phyloP scores from a whole-genome alignment of 192 early-diverging fungal genomes.

The Umbelopsis isabellina region DNA sequence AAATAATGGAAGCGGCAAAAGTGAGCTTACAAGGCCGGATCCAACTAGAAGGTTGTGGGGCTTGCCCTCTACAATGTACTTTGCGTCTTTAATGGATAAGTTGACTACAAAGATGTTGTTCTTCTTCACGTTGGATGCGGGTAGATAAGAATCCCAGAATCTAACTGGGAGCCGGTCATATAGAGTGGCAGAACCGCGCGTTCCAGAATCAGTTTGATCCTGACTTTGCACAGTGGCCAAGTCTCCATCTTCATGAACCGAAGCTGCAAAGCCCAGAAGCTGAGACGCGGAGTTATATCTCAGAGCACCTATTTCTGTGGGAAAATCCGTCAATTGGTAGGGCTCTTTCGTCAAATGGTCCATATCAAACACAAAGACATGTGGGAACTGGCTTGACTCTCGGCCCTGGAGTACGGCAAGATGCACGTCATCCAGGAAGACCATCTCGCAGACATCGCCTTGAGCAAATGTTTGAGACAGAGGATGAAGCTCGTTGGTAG shows the following conservation, averaged over 20 bases:
- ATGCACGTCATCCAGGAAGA: constrained; percentile 43
- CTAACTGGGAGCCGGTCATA: constrained; percentile 72
- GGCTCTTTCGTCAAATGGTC: constrained; percentile 23
- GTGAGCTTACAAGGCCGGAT: constrained; percentile 34
- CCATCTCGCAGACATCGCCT: constrained; percentile 35
- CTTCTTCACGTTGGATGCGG: constrained; percentile 45
- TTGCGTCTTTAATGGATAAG: constrained; percentile 35
- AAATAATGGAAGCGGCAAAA: background rate
- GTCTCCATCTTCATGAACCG: constrained; percentile 60
- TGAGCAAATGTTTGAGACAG: constrained; percentile 35
- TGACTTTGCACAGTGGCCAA: constrained; percentile 55
- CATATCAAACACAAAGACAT: constrained; percentile 41
- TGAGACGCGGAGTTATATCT: constrained; percentile 54
- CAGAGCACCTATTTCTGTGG: constrained; percentile 53
- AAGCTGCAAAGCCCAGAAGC: constrained; percentile 63
- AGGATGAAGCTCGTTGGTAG: constrained; percentile 46
- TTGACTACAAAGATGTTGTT: constrained; percentile 58
- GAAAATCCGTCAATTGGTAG: constrained; percentile 44
- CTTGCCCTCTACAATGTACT: constrained; percentile 44
- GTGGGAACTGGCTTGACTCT: constrained; percentile 30
- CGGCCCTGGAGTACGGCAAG: constrained; percentile 35
- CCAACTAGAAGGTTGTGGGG: constrained; percentile 53
- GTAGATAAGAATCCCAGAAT: constrained; percentile 72
- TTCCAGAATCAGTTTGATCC: constrained; percentile 34
- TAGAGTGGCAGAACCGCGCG: constrained; percentile 56